Evolutionary conservation across 306 rosid species (phyloP), one percentile per base, ranked within the genome.

Genomic region (Clitoria ternatea): DNA sequence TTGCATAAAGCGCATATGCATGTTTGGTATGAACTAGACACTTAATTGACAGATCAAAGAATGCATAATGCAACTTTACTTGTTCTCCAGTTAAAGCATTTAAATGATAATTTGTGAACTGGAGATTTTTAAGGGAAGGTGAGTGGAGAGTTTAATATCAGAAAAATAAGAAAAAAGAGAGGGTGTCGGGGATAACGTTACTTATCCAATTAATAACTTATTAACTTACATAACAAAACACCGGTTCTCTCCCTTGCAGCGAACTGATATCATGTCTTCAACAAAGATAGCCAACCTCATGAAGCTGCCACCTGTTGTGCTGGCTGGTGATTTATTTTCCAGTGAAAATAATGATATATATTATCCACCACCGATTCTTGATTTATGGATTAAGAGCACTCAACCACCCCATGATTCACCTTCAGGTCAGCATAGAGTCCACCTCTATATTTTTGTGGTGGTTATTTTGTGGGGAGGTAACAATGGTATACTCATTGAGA

Each of bases 281-380:
- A 66, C 39, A 77, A 89, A 91, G 88, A 80, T 83, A 59, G 77
- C 59, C 42, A 69, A 78, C 79, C 90, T 90, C 79, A 85, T 89
- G 96, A 89, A 87, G 69, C 72, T 85, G 52, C 98, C 98, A 37
- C 88, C 89, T 9, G 64, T 77, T 68, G 87, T 78, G 67, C 77
- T 94, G 62, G 73, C 77, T 52, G 85, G 74, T 57, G 61, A 73
- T 66, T 83, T 85, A 84, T 85, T 80, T 64, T 56, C 75, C 53
- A 73, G 50, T 40, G 90, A 80, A 77, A 78, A 63, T 60, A 65
- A 69, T 63, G 77, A 79, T 70, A 56, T 86, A 70, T 80, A 91
- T 83, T 94, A 90, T 84, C 98, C 96, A 18, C 56, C 36, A 27
- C 88, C 90, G 67, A 74, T 89, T 56, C 74, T 94, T 35, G 84